A percentile compares a stretch with the other conserved stretches of the same genome.
phyloP scores from a whole-genome alignment of 192 early-diverging fungal genomes.

The Linderina pennispora region DNA sequence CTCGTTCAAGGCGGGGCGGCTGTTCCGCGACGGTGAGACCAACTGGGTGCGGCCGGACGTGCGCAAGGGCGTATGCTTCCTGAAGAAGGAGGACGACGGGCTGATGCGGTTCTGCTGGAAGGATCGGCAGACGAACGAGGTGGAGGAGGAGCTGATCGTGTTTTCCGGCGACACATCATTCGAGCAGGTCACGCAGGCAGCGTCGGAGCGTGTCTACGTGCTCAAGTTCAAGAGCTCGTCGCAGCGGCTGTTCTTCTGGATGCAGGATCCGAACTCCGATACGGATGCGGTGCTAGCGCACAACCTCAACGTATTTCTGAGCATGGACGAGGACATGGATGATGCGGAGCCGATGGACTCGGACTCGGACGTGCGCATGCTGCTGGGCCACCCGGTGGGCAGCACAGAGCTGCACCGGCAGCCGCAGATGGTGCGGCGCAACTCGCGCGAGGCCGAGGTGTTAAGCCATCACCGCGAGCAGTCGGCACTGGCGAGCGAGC shows the following conservation, averaged over 20 bases:
- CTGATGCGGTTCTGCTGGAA: constrained; percentile 80
- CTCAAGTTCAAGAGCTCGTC: constrained; percentile 76
- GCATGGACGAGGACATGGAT: constrained; percentile 14
- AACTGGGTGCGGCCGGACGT: constrained; percentile 67
- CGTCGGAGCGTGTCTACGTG: constrained; percentile 68
- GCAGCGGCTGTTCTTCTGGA: constrained; percentile 79
- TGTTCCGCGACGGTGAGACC: constrained; percentile 56
- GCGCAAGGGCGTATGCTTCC: constrained; percentile 53
- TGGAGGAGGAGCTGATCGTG: constrained; percentile 64
- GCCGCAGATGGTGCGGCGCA: not conserved
- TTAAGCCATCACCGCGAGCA: constrained; percentile 33
- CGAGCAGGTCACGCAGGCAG: constrained; percentile 47
- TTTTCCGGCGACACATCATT: constrained; percentile 74
- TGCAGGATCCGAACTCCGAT: constrained; percentile 61
- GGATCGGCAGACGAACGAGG: constrained; percentile 49
- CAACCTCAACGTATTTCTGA: constrained; percentile 56
- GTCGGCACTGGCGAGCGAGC: constrained; percentile 26
- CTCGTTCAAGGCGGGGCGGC: constrained; percentile 70
- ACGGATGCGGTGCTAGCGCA: constrained; percentile 53
- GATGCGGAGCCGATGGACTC: not conserved
- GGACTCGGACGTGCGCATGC: not conserved
- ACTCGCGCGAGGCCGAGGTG: constrained; percentile 17
- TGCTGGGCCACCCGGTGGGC: not conserved
- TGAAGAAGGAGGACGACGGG: constrained; percentile 54
- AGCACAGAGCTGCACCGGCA: not conserved